phyloP scores from a whole-genome alignment of 352 stramenopile species.

The Phytophthora capsici region DNA sequence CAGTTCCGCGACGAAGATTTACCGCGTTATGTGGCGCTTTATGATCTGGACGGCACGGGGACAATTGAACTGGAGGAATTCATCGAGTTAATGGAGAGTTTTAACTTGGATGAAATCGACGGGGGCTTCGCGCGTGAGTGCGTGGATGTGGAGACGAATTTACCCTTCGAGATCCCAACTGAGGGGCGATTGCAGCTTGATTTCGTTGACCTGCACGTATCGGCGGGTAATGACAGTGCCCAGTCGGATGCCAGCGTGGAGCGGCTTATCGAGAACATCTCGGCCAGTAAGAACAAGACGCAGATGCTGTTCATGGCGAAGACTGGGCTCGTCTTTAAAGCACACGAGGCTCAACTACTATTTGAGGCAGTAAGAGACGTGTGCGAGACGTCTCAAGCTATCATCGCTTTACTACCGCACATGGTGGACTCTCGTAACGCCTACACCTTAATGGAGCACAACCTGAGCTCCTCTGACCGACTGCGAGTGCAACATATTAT shows the following conservation, averaged over 20 bases:
- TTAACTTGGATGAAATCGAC: constrained; percentile 54
- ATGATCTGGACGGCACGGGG: constrained; percentile 75
- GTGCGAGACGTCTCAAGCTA: constrained; percentile 66
- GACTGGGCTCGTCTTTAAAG: constrained; percentile 71
- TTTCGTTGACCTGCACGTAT: constrained; percentile 84
- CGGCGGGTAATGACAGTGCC: constrained; percentile 65
- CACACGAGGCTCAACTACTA: constrained; percentile 69
- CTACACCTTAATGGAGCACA: constrained; percentile 68
- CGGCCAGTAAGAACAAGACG: constrained; percentile 74
- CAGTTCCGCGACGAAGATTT: constrained; percentile 70
- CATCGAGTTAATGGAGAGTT: constrained; percentile 76
- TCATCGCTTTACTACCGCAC: constrained; percentile 70
- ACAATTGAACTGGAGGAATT: constrained; percentile 84
- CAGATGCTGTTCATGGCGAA: constrained; percentile 87
- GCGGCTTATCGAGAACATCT: constrained; percentile 81
- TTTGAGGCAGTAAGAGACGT: constrained; percentile 71
- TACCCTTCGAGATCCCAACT: constrained; percentile 64
- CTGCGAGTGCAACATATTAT: constrained; percentile 75
- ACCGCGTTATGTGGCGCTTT: constrained; percentile 66
- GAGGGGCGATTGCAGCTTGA: constrained; percentile 68
- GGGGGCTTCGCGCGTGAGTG: constrained; percentile 57
- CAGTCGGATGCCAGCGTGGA: constrained; percentile 73
- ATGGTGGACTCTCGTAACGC: constrained; percentile 77
- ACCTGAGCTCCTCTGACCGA: constrained; percentile 53
- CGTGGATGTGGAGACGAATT: constrained; percentile 68